These are phyloP conservation scores for Plectranthus barbatus DNA, from an alignment of 257 asterid genomes.

Conservation along the genomic window DNA sequence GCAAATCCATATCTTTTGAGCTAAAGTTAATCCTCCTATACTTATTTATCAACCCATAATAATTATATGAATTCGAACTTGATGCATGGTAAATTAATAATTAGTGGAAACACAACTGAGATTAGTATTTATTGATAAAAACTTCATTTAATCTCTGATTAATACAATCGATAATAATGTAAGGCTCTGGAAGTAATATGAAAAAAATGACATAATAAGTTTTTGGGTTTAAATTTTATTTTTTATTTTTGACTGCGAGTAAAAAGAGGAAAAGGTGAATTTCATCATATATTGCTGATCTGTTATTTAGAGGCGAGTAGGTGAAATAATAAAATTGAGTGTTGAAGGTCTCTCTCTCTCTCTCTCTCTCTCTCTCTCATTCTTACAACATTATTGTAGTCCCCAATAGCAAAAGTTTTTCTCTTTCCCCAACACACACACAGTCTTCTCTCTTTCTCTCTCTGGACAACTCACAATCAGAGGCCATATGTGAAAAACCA, in stretches of 20 bases:
- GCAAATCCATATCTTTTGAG: no score
- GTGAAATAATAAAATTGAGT: conserved; percentile 11
- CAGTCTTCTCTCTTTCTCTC: not conserved
- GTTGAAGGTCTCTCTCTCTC: conserved; percentile 27
- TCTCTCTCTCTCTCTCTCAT: not conserved
- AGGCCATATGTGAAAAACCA: conserved; percentile 29
- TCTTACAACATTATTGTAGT: conserved; percentile 16
- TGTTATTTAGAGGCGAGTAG: not conserved
- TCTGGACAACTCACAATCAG: conserved; percentile 4
- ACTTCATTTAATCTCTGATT: not conserved
- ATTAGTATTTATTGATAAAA: not conserved
- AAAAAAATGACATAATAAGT: no score
- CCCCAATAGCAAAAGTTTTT: conserved; percentile 16
- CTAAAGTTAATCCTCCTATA: no score
- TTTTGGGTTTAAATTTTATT: no score
- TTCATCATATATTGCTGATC: not conserved
- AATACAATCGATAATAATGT: not conserved
- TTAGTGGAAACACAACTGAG: not conserved
- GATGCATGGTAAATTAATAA: no score
- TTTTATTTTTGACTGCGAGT: not conserved
- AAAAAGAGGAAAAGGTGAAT: not conserved
- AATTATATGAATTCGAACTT: no score
- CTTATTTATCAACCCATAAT: no score
- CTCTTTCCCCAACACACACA: conserved; percentile 1
- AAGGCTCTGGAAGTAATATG: no score